These are phyloP conservation scores for Geranium incanum DNA, from an alignment of 441 rosid species.

Conservation along the genomic window DNA sequence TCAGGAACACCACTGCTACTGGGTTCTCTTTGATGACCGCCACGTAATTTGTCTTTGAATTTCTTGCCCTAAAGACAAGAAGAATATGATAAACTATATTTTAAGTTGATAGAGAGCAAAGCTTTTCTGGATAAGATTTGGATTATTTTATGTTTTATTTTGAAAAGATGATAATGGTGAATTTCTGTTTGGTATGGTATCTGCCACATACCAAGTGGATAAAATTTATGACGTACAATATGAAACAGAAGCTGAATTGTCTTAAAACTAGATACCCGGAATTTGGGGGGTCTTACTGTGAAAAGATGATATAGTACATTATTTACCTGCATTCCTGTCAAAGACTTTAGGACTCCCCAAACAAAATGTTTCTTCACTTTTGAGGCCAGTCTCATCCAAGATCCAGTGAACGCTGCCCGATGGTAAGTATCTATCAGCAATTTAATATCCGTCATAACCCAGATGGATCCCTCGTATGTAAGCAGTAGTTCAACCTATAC, in stretches of 20 bases:
- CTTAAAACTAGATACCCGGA: not conserved
- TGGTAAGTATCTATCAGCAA: conserved; percentile 92
- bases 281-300: not conserved
- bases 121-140: not conserved
- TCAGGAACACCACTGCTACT: conserved; percentile 47
- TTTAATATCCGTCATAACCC: conserved; percentile 89
- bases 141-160: not conserved
- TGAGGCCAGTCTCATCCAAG: conserved; percentile 94
- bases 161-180: not conserved
- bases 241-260: not conserved
- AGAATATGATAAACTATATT: not conserved
- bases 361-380: conserved; percentile 91
- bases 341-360: conserved; percentile 96
- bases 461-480: conserved; percentile 78
- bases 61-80: conserved; percentile 71
- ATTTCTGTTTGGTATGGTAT: not conserved
- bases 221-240: not conserved
- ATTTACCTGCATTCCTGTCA: conserved; percentile 94
- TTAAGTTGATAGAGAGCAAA: not conserved
- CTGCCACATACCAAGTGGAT: not conserved
- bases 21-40: conserved; percentile 41
- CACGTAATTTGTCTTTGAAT: conserved; percentile 71
- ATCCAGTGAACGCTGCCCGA: conserved; percentile 79
- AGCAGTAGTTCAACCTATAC: conserved; percentile 75
- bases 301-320: not conserved